Percentiles rank a stretch among this genome's conserved stretches.
phyloP scores from a whole-genome alignment of 345 rosid species.

The Laguncularia racemosa region DNA sequence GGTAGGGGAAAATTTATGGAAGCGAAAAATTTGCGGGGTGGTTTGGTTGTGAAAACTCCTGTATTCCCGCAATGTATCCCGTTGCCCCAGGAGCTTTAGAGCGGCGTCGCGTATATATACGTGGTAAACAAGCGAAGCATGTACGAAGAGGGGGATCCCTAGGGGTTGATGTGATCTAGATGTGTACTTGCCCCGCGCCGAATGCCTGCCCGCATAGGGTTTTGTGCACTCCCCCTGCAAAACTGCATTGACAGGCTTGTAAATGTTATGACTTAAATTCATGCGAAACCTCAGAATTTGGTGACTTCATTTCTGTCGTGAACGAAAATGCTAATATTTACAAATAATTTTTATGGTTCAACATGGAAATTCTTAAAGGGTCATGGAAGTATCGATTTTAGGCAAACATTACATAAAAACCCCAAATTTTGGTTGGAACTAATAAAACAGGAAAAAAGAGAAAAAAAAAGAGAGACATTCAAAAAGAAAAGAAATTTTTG shows the following conservation, averaged over 20 bases:
- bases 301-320: too few relatives aligned
- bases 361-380: too few relatives aligned
- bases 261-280: too few relatives aligned
- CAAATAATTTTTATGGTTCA: too few relatives aligned
- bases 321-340: too few relatives aligned
- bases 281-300: too few relatives aligned
- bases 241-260: constrained; percentile 42
- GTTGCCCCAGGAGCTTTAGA: constrained; percentile 67
- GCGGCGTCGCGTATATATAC: constrained; percentile 66
- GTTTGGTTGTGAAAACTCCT: constrained; percentile 57
- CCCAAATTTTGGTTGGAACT: too few relatives aligned
- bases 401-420: too few relatives aligned
- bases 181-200: constrained; percentile 71
- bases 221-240: constrained; percentile 96
- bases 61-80: constrained; percentile 58
- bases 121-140: constrained; percentile 59
- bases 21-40: constrained; percentile 88
- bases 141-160: constrained; percentile 65
- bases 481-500: too few relatives aligned
- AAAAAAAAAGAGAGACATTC: too few relatives aligned
- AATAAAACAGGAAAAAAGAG: too few relatives aligned
- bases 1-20: constrained; percentile 70
- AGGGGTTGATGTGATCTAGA: constrained; percentile 96
- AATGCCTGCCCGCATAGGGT: constrained; percentile 94
- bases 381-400: too few relatives aligned